Percentiles rank a stretch among this genome's conserved stretches.
These are phyloP conservation scores for Trapa bicornis DNA, from an alignment of 345 rosid species.

Conservation along the genomic window DNA sequence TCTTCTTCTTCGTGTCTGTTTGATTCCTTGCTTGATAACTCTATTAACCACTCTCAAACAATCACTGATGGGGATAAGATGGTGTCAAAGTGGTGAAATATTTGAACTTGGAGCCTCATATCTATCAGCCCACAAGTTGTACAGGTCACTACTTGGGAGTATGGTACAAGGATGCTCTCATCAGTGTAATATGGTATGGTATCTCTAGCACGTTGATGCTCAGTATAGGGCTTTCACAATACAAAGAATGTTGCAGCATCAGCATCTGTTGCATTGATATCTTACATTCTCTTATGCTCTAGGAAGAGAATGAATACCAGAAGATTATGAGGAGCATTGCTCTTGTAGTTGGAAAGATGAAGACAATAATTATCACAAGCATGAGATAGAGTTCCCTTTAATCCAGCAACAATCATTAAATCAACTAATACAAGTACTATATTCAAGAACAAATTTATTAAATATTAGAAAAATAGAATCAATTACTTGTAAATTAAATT, in stretches of 20 bases:
- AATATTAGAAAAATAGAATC: no score
- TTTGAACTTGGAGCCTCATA: conserved; percentile 18
- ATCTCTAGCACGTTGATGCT: conserved; percentile 16
- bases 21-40: not conserved
- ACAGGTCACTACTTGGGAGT: conserved; percentile 25
- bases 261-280: no score
- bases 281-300: not conserved
- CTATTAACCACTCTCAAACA: not conserved
- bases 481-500: no score
- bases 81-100: conserved; percentile 10
- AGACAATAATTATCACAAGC: no score
- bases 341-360: not conserved
- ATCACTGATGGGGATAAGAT: conserved; percentile 11
- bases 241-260: no score
- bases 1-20: not conserved
- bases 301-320: not conserved
- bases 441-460: no score
- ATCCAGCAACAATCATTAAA: no score
- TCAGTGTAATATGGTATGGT: not conserved
- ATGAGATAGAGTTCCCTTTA: no score
- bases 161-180: conserved; percentile 21
- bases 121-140: conserved; percentile 18
- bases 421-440: no score
- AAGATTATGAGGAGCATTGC: not conserved
- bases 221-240: conserved; percentile 2